Conservation (phyloP, 108 stramenopile genomes). For the Thalassiosira profunda region DNA sequence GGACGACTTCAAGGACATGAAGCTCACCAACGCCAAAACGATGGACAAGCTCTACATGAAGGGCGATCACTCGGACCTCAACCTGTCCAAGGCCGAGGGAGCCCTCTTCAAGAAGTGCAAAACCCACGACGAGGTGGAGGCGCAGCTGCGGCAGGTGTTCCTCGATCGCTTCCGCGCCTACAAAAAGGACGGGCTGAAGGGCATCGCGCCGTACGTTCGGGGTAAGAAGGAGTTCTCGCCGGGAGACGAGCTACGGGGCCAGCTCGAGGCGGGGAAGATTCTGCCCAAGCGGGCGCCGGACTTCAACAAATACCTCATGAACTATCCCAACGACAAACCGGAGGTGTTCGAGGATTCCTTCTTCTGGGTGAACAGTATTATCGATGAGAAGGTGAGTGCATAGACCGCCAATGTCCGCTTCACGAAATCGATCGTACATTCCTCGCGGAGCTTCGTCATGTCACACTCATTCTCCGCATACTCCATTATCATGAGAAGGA, state of each 20-base stretch:
- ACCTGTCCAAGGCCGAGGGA: slow-evolving; percentile 57
- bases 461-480: no score
- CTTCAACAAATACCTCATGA: slow-evolving; percentile 48
- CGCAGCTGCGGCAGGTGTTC: slow-evolving; percentile 41
- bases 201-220: slow-evolving; percentile 53
- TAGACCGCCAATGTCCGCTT: no score
- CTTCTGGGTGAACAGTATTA: slow-evolving; percentile 64
- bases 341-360: slow-evolving; percentile 43
- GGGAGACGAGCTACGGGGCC: slow-evolving; percentile 51
- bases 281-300: slow-evolving; percentile 38
- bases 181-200: slow-evolving; percentile 48
- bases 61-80: slow-evolving; percentile 40
- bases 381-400: slow-evolving; percentile 63
- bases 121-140: slow-evolving; percentile 48
- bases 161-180: slow-evolving; percentile 52
- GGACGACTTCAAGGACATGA: slow-evolving; percentile 48
- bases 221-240: slow-evolving; percentile 46
- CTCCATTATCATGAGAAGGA: slow-evolving; percentile 62
- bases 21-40: slow-evolving; percentile 32
- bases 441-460: no score
- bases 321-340: slow-evolving; percentile 59
- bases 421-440: no score
- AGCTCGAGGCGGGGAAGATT: slow-evolving; percentile 33
- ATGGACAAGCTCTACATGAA: slow-evolving; percentile 48
- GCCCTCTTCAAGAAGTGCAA: slow-evolving; percentile 40